These are phyloP conservation scores for Boletus speciosus DNA, from an alignment of 768 basidiomycete genomes.

Conservation along the genomic window DNA sequence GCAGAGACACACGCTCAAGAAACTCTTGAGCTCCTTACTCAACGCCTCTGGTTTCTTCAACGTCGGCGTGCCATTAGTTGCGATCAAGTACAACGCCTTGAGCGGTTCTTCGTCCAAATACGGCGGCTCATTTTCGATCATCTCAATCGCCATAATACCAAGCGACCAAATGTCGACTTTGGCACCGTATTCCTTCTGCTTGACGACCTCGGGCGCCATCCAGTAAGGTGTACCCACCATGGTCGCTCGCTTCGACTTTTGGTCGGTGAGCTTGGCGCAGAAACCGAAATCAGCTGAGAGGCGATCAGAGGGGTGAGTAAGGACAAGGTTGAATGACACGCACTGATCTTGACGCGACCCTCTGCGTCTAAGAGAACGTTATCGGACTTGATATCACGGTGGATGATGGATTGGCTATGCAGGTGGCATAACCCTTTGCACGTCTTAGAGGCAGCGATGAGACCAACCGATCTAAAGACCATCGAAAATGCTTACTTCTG, in stretches of 20 bases:
- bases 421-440: slow-evolving; percentile 93
- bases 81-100: slow-evolving; percentile 92
- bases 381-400: slow-evolving; percentile 96
- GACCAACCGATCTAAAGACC: neutral
- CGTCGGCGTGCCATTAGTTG: slow-evolving; percentile 97
- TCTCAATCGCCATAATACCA: slow-evolving; percentile 98
- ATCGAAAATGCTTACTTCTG: slow-evolving; percentile 62
- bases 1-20: slow-evolving; percentile 96
- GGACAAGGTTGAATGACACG: slow-evolving; percentile 30
- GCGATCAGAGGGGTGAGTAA: slow-evolving; percentile 1
- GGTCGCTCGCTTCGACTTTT: slow-evolving; percentile 96
- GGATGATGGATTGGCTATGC: slow-evolving; percentile 92
- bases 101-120: slow-evolving; percentile 94
- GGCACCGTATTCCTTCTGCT: slow-evolving; percentile 94
- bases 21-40: slow-evolving; percentile 90
- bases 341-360: slow-evolving; percentile 96
- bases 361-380: slow-evolving; percentile 91
- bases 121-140: slow-evolving; percentile 97
- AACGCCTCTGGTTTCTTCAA: slow-evolving; percentile 93
- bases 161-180: slow-evolving; percentile 97
- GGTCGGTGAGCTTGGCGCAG: slow-evolving; percentile 93
- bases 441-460: slow-evolving; percentile 50
- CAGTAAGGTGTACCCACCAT: slow-evolving; percentile 98
- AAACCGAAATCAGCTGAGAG: slow-evolving; percentile 89
- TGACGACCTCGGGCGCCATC: slow-evolving; percentile 99